phyloP scores from a whole-genome alignment of 768 basidiomycete genomes.

The Hydnomerulius pinastri region DNA sequence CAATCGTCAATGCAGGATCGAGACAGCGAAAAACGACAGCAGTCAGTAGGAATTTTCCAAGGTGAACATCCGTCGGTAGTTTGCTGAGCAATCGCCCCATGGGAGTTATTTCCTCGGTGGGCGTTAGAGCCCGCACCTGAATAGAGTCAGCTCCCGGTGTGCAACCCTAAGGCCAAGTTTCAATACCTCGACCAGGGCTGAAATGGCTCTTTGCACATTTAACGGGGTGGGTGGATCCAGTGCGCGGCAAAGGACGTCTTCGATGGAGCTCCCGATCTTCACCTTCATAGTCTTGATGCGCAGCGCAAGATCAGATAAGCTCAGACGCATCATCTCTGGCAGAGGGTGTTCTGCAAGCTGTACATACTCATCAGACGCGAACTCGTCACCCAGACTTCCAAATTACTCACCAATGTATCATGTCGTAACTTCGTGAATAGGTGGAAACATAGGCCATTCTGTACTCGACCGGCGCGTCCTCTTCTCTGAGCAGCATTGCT shows the following conservation, averaged over 20 bases:
- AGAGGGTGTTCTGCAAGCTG: slow-evolving; percentile 89
- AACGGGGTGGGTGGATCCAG: slow-evolving; percentile 84
- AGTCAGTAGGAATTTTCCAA: slow-evolving; percentile 89
- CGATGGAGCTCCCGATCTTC: slow-evolving; percentile 81
- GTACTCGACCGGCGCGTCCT: slow-evolving; percentile 91
- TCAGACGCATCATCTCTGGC: slow-evolving; percentile 94
- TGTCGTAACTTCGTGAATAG: slow-evolving; percentile 88
- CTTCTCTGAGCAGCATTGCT: slow-evolving; percentile 90
- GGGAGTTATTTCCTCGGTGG: slow-evolving; percentile 88
- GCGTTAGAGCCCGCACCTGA: slow-evolving; percentile 84
- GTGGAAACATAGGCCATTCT: slow-evolving; percentile 89
- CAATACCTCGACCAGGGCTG: slow-evolving; percentile 83
- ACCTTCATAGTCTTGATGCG: slow-evolving; percentile 94
- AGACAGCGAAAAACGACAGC: slow-evolving; percentile 86
- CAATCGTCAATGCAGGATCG: slow-evolving; percentile 96
- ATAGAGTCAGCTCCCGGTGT: slow-evolving; percentile 1
- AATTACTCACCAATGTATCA: slow-evolving; percentile 63
- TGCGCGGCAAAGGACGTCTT: slow-evolving; percentile 84
- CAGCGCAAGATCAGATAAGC: slow-evolving; percentile 87
- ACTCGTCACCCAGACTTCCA: background rate
- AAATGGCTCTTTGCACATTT: slow-evolving; percentile 90
- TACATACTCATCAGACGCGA: background rate
- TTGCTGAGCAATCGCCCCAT: slow-evolving; percentile 90
- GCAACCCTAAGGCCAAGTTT: background rate
- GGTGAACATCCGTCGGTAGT: slow-evolving; percentile 92